Evolutionary conservation across 805 yeast genomes (phyloP).

Genomic region (Ogataea salicorniae): DNA sequence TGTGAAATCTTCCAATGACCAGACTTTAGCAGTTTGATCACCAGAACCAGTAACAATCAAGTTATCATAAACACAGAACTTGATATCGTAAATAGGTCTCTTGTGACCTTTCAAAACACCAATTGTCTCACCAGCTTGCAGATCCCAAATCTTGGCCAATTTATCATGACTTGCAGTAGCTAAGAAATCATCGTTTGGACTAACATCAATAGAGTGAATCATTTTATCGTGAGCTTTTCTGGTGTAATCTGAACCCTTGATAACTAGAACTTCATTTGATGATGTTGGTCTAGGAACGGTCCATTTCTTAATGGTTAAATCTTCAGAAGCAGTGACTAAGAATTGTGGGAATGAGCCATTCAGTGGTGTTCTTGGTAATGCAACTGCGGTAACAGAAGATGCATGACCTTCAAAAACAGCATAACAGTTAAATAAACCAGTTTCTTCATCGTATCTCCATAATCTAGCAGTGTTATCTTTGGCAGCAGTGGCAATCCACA

Average conservation of each 20-base stretch:
- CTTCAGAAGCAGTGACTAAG: slow-evolving; percentile 77
- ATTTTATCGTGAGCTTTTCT: slow-evolving; percentile 97
- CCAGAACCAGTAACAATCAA: slow-evolving; percentile 81
- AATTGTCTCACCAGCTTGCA: slow-evolving; percentile 77
- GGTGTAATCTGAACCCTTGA: slow-evolving; percentile 74
- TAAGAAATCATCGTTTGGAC: slow-evolving; percentile 84
- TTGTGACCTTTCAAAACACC: slow-evolving; percentile 87
- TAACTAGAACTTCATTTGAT: slow-evolving; percentile 18
- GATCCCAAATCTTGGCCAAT: slow-evolving; percentile 84
- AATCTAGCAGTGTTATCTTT: slow-evolving; percentile 82
- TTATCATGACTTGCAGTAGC: slow-evolving; percentile 96
- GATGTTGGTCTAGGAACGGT: slow-evolving; percentile 47
- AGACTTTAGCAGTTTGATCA: slow-evolving; percentile 82
- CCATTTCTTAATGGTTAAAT: slow-evolving; percentile 85
- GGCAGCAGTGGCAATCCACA: slow-evolving; percentile 88
- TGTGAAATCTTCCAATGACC: slow-evolving; percentile 77
- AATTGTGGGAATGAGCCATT: slow-evolving; percentile 49
- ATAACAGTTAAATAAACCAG: slow-evolving; percentile 37
- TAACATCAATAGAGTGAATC: slow-evolving; percentile 79
- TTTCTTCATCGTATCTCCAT: slow-evolving; percentile 61
- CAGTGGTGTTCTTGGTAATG: slow-evolving; percentile 53
- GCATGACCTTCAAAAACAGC: slow-evolving; percentile 82
- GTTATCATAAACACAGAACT: slow-evolving; percentile 76
- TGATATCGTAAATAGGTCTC: slow-evolving; percentile 91
- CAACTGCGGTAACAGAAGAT: slow-evolving; percentile 78